Evolutionary conservation across 2,329 filamentous ascomycete genomes (phyloP).

Genomic region (Dactylellina parvicollis): DNA sequence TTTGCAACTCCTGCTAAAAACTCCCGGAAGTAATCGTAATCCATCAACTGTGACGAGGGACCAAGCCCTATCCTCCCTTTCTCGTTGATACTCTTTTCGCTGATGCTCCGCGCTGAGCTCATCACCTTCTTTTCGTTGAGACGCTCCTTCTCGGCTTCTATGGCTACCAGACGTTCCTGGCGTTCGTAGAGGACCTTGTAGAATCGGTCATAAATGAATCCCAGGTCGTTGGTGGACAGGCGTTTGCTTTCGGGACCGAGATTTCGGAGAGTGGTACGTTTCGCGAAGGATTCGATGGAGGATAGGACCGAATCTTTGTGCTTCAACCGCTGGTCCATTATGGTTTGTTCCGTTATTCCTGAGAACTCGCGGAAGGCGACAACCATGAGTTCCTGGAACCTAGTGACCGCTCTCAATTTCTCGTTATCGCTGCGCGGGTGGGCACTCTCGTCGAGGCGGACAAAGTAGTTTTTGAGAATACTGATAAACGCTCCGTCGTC

Average conservation of each 20-base stretch:
- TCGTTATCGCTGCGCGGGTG: slow-evolving; percentile 95
- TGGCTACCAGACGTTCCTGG: slow-evolving; percentile 80
- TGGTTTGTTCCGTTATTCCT: slow-evolving; percentile 90
- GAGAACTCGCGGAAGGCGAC: slow-evolving; percentile 99
- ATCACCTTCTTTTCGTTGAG: slow-evolving; percentile 40
- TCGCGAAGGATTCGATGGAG: slow-evolving; percentile 97
- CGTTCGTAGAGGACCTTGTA: slow-evolving; percentile 91
- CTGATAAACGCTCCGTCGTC: slow-evolving; percentile 98
- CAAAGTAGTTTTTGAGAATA: slow-evolving; percentile 93
- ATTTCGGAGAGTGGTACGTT: slow-evolving; percentile 94
- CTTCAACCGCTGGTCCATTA: slow-evolving; percentile 86
- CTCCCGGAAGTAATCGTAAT: slow-evolving; percentile 94
- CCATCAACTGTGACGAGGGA: slow-evolving; percentile 91
- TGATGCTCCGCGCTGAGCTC: slow-evolving; percentile 50
- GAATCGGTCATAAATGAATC: slow-evolving; percentile 91
- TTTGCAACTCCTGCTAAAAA: slow-evolving; percentile 88
- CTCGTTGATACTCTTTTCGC: slow-evolving; percentile 66
- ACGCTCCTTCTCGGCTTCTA: slow-evolving; percentile 75
- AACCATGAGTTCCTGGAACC: slow-evolving; percentile 98
- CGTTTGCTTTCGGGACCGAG: slow-evolving; percentile 95
- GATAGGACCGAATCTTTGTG: slow-evolving; percentile 94
- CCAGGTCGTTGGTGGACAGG: slow-evolving; percentile 83
- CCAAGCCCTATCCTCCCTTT: slow-evolving; percentile 88
- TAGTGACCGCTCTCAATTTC: slow-evolving; percentile 90
- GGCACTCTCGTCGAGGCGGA: slow-evolving; percentile 90